Percentiles rank a stretch among this genome's conserved stretches.
These are phyloP conservation scores for Brettanomyces bruxellensis DNA, from an alignment of 805 yeast species.

Conservation along the genomic window DNA sequence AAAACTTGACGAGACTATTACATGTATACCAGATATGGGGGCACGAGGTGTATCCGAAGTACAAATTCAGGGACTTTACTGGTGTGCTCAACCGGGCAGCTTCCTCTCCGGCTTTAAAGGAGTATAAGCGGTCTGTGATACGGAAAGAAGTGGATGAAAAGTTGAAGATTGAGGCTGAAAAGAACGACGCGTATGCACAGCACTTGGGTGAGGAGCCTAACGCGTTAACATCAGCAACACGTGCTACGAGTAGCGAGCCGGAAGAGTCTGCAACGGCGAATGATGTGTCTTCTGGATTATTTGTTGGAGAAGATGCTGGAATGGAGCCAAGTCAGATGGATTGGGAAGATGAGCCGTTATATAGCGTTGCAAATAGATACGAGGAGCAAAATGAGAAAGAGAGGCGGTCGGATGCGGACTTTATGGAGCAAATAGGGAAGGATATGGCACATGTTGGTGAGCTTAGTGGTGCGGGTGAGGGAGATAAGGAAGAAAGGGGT, in stretches of 20 bases:
- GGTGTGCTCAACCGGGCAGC: conserved; percentile 44
- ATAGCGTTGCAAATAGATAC: neutral
- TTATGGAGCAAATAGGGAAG: neutral
- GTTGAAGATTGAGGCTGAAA: neutral
- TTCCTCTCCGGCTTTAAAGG: conserved; percentile 29
- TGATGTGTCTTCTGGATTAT: neutral
- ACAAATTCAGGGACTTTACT: conserved; percentile 64
- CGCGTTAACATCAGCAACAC: neutral
- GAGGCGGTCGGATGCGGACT: neutral
- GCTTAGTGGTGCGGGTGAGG: neutral
- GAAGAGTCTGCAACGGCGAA: too few species aligned
- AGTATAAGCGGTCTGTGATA: conserved; percentile 30
- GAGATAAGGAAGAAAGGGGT: too few species aligned
- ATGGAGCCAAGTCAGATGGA: too few species aligned
- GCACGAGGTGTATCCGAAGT: conserved; percentile 69
- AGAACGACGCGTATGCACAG: neutral
- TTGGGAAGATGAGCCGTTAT: neutral
- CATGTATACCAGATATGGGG: conserved; percentile 67
- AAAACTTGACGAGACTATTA: conserved; percentile 41
- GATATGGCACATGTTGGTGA: too few species aligned
- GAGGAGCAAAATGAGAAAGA: neutral
- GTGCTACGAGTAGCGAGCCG: neutral
- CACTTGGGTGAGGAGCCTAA: neutral
- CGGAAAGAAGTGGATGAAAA: conserved; percentile 26
- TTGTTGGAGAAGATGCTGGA: neutral